Base-by-base conservation (phyloP, 2,329 filamentous ascomycete genomes). In the Colletotrichum sp. region DNA sequence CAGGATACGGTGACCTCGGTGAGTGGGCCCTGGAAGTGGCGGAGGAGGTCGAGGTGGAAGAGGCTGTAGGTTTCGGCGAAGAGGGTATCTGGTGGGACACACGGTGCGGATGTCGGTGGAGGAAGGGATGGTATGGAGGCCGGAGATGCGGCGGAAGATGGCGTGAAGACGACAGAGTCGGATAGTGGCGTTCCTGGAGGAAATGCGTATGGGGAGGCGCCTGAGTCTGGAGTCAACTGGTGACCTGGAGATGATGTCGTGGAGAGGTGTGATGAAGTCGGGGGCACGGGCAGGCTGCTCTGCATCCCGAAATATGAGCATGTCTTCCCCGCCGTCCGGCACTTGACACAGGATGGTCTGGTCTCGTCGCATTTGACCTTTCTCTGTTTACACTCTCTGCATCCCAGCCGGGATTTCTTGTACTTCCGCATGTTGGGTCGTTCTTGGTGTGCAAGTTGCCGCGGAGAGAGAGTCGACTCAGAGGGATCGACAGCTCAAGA, bases 291-390 rank as follows among this genome's bases (percentile, higher is more conserved):
- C 2, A 69, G 21, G 13, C 6, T 65, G 24, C 43, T 38, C 6
- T 27, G 38, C 5, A 69, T 58, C 72, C n/a, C 29, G 33, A 54
- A 36, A 21, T 72, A 87, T 0, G 82, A 81, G 69, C 85, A 87
- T 5, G 69, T 58, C 11, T 82, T 79, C 55, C 83, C 80, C 34
- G 81, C 82, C 59, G 81, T 81, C n/a, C 78, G 74, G 73, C 85
- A 87, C 67, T 85, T 84, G 51, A 79, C 79, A 72, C 85, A 87
- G 4, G 79, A 72, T 1, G 85, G 85, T 5, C 80, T 80, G 6
- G 75, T 80, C 75, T 87, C 85, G 66, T 87, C 85, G 78, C 85
- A 87, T 34, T 84, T 84, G 70, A 84, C 83, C 38, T 85, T 83
- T 2, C 83, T 80, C 15, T 82, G 76, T 76, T 85, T 85, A 77